phyloP scores from a whole-genome alignment of 2,329 filamentous ascomycete species.

The Alternaria panax region DNA sequence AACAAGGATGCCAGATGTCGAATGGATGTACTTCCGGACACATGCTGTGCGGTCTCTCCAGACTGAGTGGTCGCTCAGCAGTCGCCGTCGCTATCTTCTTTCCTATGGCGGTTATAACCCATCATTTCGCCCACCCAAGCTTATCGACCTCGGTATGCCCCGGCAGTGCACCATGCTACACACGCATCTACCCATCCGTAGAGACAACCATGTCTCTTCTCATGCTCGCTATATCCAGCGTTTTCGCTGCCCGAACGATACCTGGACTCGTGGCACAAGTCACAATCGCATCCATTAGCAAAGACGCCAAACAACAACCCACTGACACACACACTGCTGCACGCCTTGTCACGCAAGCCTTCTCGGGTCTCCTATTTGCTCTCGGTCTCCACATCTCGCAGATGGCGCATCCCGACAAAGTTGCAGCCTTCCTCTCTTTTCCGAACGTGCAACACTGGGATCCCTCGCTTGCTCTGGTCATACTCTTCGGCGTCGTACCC shows the following conservation, averaged over 20 bases:
- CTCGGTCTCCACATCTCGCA: slow-evolving; percentile 60
- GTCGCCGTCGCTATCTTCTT: slow-evolving; percentile 53
- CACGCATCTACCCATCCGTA: slow-evolving; percentile 52
- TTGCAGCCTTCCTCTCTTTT: slow-evolving; percentile 59
- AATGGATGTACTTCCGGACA: slow-evolving; percentile 64
- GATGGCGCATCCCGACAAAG: slow-evolving; percentile 60
- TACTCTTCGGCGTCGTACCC: slow-evolving; percentile 59
- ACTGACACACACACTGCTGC: slow-evolving; percentile 26
- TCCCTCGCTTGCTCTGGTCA: slow-evolving; percentile 59
- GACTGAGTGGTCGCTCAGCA: slow-evolving; percentile 59
- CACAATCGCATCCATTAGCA: background rate
- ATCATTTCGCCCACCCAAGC: slow-evolving; percentile 51
- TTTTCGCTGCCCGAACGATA: slow-evolving; percentile 29
- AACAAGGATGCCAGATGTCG: slow-evolving; percentile 29
- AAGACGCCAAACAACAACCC: slow-evolving; percentile 14
- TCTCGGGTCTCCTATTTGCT: slow-evolving; percentile 60
- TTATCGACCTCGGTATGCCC: slow-evolving; percentile 52
- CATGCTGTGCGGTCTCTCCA: slow-evolving; percentile 62
- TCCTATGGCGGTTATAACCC: slow-evolving; percentile 41
- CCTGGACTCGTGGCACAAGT: slow-evolving; percentile 30
- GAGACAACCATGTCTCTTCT: slow-evolving; percentile 41
- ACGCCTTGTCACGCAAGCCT: slow-evolving; percentile 51
- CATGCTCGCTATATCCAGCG: slow-evolving; percentile 44
- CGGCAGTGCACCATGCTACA: slow-evolving; percentile 55
- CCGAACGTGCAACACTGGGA: slow-evolving; percentile 56